phyloP scores from a whole-genome alignment of 805 yeast genomes.

The Starmerella tilneyi region DNA sequence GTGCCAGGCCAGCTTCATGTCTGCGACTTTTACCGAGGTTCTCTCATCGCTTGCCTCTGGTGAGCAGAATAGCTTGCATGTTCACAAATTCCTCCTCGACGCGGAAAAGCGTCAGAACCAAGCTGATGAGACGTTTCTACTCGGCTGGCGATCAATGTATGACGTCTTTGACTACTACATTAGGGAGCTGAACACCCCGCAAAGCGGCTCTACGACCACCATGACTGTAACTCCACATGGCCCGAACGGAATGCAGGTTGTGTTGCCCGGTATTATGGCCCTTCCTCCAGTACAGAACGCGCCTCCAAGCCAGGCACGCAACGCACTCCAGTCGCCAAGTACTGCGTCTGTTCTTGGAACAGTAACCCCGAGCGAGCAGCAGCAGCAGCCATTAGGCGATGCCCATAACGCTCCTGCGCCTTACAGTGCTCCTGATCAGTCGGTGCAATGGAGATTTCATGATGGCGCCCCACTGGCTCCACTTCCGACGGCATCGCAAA shows the following conservation, averaged over 20 bases:
- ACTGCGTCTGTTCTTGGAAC: background rate
- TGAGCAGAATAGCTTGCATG: constrained; percentile 22
- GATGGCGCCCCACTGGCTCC: background rate
- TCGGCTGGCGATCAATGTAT: constrained; percentile 21
- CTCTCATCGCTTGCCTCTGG: constrained; percentile 54
- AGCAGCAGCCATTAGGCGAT: background rate
- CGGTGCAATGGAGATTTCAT: background rate
- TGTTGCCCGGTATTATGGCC: background rate
- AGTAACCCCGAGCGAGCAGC: background rate
- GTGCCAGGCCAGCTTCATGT: constrained; percentile 60
- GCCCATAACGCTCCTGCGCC: no score
- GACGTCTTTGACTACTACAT: constrained; percentile 17
- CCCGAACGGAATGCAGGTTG: background rate
- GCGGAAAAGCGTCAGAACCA: background rate
- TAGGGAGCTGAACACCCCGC: constrained; percentile 7
- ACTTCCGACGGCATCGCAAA: background rate
- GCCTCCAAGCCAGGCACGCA: background rate
- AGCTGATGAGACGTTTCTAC: constrained; percentile 39
- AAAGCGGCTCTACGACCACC: background rate
- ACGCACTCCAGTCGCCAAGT: background rate
- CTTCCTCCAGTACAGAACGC: background rate
- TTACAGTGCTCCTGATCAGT: background rate
- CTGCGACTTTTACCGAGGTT: constrained; percentile 71
- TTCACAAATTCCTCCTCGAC: constrained; percentile 45
- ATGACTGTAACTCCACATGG: background rate